Evolutionary conservation across 2,329 filamentous ascomycete genomes (phyloP).

Genomic region (Colletotrichum sp.): DNA sequence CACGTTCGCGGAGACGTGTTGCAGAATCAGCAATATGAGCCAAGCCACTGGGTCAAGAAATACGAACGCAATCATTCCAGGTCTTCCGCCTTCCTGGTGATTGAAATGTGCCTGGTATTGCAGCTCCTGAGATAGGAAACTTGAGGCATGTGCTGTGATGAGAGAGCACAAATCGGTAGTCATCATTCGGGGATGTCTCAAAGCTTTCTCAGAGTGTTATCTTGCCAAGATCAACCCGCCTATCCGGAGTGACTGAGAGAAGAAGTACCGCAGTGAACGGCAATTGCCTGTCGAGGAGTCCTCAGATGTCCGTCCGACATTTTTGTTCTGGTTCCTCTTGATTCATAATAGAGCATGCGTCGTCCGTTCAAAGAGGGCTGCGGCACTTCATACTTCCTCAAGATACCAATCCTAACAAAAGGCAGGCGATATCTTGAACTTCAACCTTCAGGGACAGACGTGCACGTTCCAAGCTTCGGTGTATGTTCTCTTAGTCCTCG

Average conservation of each 20-base stretch:
- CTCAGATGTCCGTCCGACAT: background rate
- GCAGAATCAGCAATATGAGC: background rate
- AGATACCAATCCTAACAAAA: no score
- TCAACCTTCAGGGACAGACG: no score
- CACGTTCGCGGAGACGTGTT: background rate
- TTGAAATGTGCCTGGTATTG: background rate
- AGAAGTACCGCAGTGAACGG: background rate
- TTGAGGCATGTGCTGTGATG: background rate
- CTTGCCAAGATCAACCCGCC: background rate
- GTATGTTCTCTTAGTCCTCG: no score
- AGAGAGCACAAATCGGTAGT: background rate
- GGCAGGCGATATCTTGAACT: no score
- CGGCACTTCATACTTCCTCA: no score
- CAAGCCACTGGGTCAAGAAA: background rate
- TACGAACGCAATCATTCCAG: background rate
- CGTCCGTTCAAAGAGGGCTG: no score
- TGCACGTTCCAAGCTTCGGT: no score
- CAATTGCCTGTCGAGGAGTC: background rate
- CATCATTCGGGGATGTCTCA: background rate
- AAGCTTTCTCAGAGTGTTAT: background rate
- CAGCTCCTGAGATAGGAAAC: background rate
- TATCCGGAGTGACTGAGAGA: background rate
- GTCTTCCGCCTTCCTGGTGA: background rate
- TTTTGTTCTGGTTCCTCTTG: background rate
- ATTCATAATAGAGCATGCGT: background rate